Conservation (phyloP, 2,329 filamentous ascomycete genomes). For the Aspergillus novofumigatus region DNA sequence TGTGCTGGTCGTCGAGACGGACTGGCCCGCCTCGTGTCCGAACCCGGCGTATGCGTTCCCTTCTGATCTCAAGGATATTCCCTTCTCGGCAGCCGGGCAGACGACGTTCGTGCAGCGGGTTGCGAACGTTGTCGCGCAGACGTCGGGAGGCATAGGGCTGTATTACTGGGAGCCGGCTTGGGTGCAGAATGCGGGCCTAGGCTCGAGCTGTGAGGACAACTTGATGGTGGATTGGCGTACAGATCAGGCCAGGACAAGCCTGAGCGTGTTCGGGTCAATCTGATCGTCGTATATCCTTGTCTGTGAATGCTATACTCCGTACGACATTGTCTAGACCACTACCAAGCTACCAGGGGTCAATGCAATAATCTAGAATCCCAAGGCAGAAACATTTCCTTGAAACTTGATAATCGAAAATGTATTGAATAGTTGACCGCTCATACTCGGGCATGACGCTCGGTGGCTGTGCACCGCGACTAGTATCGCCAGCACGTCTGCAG, state of each 20-base stretch:
- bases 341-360: background rate
- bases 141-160: conserved; percentile 54
- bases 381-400: background rate
- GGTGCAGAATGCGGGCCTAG: conserved; percentile 61
- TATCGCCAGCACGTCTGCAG: too few species aligned
- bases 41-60: conserved; percentile 58
- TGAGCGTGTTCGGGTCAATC: conserved; percentile 54
- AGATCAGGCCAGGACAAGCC: conserved; percentile 54
- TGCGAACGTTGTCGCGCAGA: conserved; percentile 51
- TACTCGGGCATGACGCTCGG: background rate
- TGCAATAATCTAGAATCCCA: background rate
- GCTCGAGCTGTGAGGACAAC: conserved; percentile 63
- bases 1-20: conserved; percentile 64
- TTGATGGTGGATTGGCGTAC: conserved; percentile 54
- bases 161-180: conserved; percentile 75
- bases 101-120: conserved; percentile 57
- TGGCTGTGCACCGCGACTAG: background rate
- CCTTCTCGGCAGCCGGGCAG: conserved; percentile 62
- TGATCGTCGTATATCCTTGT: conserved; percentile 18
- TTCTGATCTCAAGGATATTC: conserved; percentile 55
- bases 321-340: background rate
- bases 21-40: conserved; percentile 65
- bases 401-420: background rate
- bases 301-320: background rate
- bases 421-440: background rate